Percentiles rank a stretch among this genome's conserved stretches.
These are phyloP conservation scores for Fomitopsis pulvina DNA, from an alignment of 768 basidiomycete genomes.

Conservation along the genomic window DNA sequence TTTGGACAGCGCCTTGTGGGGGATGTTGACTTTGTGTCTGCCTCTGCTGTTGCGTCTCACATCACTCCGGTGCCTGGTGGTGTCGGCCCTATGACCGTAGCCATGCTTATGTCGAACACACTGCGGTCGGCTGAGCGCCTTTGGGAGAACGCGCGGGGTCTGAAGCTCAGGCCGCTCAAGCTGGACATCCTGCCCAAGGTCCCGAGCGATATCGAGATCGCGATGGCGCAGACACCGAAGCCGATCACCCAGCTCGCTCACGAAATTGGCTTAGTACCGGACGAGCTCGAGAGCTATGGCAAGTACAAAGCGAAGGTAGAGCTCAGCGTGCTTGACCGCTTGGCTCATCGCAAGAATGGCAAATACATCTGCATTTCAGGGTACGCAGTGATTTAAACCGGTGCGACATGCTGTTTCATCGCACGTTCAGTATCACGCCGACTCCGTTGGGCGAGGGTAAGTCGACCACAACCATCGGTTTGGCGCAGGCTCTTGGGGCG, in stretches of 20 bases:
- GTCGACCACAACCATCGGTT: conserved; percentile 95
- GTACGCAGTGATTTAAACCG: conserved; percentile 28
- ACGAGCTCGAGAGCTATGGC: conserved; percentile 91
- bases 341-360: conserved; percentile 81
- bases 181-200: conserved; percentile 80
- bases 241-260: conserved; percentile 74
- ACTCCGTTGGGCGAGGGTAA: conserved; percentile 98
- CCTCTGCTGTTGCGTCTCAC: conserved; percentile 70
- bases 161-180: conserved; percentile 71
- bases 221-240: conserved; percentile 91
- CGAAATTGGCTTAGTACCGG: conserved; percentile 81
- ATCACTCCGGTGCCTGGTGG: conserved; percentile 99
- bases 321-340: conserved; percentile 76
- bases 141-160: conserved; percentile 61
- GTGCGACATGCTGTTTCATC: background rate
- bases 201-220: conserved; percentile 95
- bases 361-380: conserved; percentile 97
- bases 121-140: conserved; percentile 75
- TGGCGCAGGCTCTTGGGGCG: conserved; percentile 94
- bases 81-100: conserved; percentile 99
- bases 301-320: conserved; percentile 98
- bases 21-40: conserved; percentile 84
- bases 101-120: conserved; percentile 95
- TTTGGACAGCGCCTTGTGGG: conserved; percentile 94
- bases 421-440: conserved; percentile 72